A percentile compares a stretch with the other conserved stretches of the same genome.
Conservation (phyloP, 179 eudicot genomes). For the Silene vulgaris region DNA sequence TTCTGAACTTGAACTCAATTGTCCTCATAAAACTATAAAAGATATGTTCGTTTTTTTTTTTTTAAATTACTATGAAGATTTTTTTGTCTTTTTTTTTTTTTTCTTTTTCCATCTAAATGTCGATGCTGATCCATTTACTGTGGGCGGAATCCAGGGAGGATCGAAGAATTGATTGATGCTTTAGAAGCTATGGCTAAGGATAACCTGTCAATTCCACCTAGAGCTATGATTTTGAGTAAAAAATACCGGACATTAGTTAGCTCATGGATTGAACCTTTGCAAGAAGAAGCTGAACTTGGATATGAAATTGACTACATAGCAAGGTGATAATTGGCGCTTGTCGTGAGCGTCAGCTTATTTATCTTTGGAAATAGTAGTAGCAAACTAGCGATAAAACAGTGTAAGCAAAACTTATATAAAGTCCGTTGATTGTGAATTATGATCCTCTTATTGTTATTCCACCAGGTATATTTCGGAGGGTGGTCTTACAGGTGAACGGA, state of each 20-base stretch:
- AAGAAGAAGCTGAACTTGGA: constrained; percentile 97
- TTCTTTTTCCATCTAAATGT: not conserved
- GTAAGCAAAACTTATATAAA: not conserved
- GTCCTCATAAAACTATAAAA: not conserved
- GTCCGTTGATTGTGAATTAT: constrained; percentile 3
- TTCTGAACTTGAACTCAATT: not conserved
- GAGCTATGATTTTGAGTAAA: constrained; percentile 92
- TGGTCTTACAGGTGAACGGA: constrained; percentile 94
- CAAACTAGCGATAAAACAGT: not conserved
- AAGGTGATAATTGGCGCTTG: constrained; percentile 41
- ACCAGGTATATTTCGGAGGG: constrained; percentile 85
- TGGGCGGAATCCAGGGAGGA: constrained; percentile 56
- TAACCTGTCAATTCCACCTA: constrained; percentile 70
- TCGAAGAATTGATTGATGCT: constrained; percentile 80
- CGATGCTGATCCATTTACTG: not conserved
- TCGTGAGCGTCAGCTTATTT: not conserved
- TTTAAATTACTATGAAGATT: not conserved
- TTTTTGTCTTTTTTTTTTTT: not conserved
- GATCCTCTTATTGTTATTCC: constrained; percentile 22
- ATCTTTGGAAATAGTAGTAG: not conserved
- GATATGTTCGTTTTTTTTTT: not conserved
- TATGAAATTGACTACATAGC: constrained; percentile 84
- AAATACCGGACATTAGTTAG: constrained; percentile 89
- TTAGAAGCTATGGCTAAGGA: constrained; percentile 85
- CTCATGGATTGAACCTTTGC: constrained; percentile 99